A percentile compares a stretch with the other conserved stretches of the same genome.
Conservation (phyloP, 176 grass and related monocot species). For the Zoysia pacifica region DNA sequence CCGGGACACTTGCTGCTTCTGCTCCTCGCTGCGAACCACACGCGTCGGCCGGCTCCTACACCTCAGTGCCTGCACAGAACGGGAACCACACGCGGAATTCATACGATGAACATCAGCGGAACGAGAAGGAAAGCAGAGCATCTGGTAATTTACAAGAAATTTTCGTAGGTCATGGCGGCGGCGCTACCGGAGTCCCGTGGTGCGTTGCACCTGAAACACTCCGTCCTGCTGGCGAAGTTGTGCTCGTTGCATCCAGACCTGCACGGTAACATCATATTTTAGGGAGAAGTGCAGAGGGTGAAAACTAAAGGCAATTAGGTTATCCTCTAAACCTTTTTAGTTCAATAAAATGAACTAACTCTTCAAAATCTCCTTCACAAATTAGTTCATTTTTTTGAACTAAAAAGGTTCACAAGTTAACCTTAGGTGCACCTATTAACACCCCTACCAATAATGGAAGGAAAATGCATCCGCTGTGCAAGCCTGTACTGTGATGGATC, state of each 20-base stretch:
- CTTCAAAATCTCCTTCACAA: too few species aligned
- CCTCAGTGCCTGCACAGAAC: slow-evolving; percentile 64
- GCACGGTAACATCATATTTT: neutral
- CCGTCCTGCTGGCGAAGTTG: slow-evolving; percentile 96
- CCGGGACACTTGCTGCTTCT: slow-evolving; percentile 28
- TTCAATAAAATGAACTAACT: too few species aligned
- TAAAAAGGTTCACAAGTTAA: too few species aligned
- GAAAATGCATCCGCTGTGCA: neutral
- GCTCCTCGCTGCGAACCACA: slow-evolving; percentile 5
- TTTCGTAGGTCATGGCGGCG: slow-evolving; percentile 45
- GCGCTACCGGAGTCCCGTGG: slow-evolving; percentile 83
- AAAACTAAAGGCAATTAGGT: too few species aligned
- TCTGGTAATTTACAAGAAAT: slow-evolving; percentile 50
- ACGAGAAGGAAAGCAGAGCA: neutral
- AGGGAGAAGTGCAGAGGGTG: too few species aligned
- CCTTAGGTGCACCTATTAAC: too few species aligned
- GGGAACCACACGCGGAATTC: neutral
- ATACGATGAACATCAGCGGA: slow-evolving; percentile 3
- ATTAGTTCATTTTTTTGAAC: too few species aligned
- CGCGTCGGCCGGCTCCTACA: slow-evolving; percentile 34
- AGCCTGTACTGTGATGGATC: neutral
- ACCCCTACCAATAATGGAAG: neutral
- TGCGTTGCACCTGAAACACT: slow-evolving; percentile 94
- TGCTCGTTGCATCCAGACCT: slow-evolving; percentile 98
- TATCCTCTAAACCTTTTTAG: too few species aligned